Evolutionary conservation across 1,284 basidiomycete genomes (phyloP).

Genomic region (Apiotrichum mycotoxinovorans): DNA sequence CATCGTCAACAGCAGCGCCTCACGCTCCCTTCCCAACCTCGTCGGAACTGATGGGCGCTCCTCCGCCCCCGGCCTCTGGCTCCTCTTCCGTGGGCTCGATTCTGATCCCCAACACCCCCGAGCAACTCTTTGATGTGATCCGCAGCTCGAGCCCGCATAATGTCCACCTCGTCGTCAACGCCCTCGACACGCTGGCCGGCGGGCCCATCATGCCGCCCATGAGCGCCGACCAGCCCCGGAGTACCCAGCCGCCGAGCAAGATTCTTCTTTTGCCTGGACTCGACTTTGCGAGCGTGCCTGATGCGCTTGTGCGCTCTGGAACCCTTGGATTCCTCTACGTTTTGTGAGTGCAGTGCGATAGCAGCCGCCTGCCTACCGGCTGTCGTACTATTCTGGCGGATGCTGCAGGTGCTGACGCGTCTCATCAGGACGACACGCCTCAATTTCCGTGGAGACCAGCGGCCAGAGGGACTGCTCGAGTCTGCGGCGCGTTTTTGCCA

Average conservation of each 20-base stretch:
- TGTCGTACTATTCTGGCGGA: not conserved
- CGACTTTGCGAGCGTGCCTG: slow-evolving; percentile 16
- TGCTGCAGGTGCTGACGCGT: not conserved
- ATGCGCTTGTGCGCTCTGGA: slow-evolving; percentile 16
- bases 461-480: slow-evolving; percentile 6
- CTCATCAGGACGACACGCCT: slow-evolving; percentile 9
- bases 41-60: not conserved
- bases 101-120: not conserved
- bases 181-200: not conserved
- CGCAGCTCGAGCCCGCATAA: not conserved
- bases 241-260: not conserved
- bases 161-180: not conserved
- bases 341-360: slow-evolving; percentile 24
- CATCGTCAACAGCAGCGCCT: not conserved
- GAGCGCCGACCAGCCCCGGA: not conserved
- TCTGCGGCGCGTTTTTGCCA: slow-evolving; percentile 17
- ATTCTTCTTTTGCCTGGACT: slow-evolving; percentile 8
- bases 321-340: slow-evolving; percentile 33
- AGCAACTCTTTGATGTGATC: not conserved
- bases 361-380: not conserved
- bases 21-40: slow-evolving; percentile 7
- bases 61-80: not conserved
- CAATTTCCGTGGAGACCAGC: not conserved
- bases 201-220: not conserved
- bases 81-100: not conserved